Evolutionary conservation across 345 rosid species (phyloP).

Genomic region (Linum trigynum): DNA sequence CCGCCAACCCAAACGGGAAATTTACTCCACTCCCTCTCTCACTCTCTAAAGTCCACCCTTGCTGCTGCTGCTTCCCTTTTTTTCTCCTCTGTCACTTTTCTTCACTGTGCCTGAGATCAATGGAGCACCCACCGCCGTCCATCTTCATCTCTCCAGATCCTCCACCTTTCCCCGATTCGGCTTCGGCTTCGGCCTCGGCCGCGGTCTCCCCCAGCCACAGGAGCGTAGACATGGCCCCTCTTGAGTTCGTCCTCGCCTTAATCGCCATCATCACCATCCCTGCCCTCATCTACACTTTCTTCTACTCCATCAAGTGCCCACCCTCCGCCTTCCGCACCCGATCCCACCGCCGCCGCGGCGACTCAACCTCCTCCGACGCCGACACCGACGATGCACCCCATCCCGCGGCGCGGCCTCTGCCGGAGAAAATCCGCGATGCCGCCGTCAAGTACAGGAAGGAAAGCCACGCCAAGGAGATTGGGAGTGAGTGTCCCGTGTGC

Average conservation of each 20-base stretch:
- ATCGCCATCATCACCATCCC: conserved; percentile 66
- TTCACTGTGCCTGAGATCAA: not conserved
- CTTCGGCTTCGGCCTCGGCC: conserved; percentile 14
- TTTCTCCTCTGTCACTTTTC: no score
- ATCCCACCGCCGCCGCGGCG: not conserved
- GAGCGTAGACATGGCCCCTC: conserved; percentile 54
- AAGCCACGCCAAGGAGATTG: conserved; percentile 38
- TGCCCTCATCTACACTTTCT: conserved; percentile 52
- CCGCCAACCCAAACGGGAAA: no score
- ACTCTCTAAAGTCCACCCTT: no score
- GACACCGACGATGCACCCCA: conserved; percentile 2
- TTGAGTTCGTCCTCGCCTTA: conserved; percentile 53
- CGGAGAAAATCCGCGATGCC: conserved; percentile 10
- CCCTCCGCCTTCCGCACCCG: conserved; percentile 12
- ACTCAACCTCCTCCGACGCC: not conserved
- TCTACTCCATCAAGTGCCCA: conserved; percentile 50
- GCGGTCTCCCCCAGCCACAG: not conserved
- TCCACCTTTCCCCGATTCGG: conserved; percentile 40
- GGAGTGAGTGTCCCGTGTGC: conserved; percentile 68
- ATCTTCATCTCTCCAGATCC: conserved; percentile 23
- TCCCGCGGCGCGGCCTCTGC: not conserved
- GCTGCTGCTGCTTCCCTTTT: no score
- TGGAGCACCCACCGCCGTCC: conserved; percentile 13
- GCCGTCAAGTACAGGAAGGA: conserved; percentile 35
- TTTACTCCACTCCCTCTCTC: no score